Evolutionary conservation across 2,329 filamentous ascomycete species (phyloP), one percentile per base, ranked within the genome.

Genomic region (Elsinoe fawcettii): DNA sequence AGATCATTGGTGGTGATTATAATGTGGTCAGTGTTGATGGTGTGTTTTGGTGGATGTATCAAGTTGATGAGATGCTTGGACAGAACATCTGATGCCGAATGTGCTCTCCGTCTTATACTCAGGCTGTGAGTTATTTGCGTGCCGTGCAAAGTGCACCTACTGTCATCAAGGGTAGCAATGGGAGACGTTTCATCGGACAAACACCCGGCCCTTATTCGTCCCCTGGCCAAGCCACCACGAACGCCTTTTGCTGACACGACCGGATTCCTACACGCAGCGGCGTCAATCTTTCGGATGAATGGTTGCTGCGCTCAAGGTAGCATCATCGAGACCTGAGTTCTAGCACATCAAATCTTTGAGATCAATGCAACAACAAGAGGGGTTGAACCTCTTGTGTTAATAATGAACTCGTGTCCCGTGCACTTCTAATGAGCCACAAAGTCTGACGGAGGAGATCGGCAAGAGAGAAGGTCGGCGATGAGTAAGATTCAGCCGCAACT

Each of bases 1-100:
- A 66, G 54, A 63, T 64, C 66, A 70, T 65, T 56, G 59, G 51
- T 55, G 54, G 20, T 22, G 5, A 18, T 37, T 30, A 11, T 53
- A 14, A 32, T 32, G 8, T 53, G 49, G 12, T 27, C 12, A 7
- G n/a, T 46, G 41, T 7, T 34, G 22, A 22, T 32, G 23, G 25
- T 51, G 25, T 12, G 6, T 43, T n/a, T n/a, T n/a, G n/a, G 39
- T 20, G 16, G 39, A 27, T 27, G 30, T 32, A 25, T 27, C 44
- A 34, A 36, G 22, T 14, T 51, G 7, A 34, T 51, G 23, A 34
- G 46, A 51, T 32, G 7, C 8, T 20, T 32, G 46, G 16, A 22
- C 8, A 34, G 18, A 2, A 5, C 20, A 18, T 2, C 8, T 18
- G 46, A 39, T 53, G 16, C 49, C 34, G 49, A 14, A 39, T 14